Base-by-base conservation (phyloP, 2,329 filamentous ascomycete genomes). In the Fusarium floridanum region DNA sequence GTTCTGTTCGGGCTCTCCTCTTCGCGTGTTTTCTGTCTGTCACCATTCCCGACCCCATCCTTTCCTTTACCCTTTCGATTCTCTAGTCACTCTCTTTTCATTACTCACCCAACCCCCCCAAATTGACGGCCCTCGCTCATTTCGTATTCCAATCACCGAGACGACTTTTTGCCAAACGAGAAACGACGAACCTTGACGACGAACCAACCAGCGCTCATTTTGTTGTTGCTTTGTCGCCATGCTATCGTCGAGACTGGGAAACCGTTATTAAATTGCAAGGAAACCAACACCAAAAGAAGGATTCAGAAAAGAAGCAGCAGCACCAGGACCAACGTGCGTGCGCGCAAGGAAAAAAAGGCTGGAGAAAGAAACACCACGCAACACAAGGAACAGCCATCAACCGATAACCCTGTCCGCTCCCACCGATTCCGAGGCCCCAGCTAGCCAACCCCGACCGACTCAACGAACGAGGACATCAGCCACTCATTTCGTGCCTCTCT, bases 221-320 rank as follows among this genome's bases (percentile, higher is more conserved):
- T 69, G 65, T 37, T 73, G 74, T 72, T 53, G 48, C 48, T 48
- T 61, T 71, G 72, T 76, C 73, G 74, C 70, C 76, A 80, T 80
- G 77, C 76, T 75, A 78, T 79, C 66, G 75, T 78, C 77, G 68
- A 78, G 65, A 69, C 61, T 64, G 67, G 68, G 65, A 70, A 67
- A 61, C 45, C 56, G 67, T 61, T 56, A 75, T 70, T 70, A 73
- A 60, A 74, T 66, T 66, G 53, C 48, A 64, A 71, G 61, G 55
- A 64, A 59, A 63, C 29, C 61, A 24, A 68, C 53, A 20, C 61
- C 14, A 63, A 56, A 43, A 32, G 71, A 53, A n/a, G 48, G 53
- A 66, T 39, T 27, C 16, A 39, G 36, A 57, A 43, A 45, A 32
- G 45, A 34, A 59, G 32, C 27, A 27, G 20, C 63, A 73, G 68